These are phyloP conservation scores for Arctium lappa DNA, from an alignment of 129 eudicot genomes.

Conservation along the genomic window DNA sequence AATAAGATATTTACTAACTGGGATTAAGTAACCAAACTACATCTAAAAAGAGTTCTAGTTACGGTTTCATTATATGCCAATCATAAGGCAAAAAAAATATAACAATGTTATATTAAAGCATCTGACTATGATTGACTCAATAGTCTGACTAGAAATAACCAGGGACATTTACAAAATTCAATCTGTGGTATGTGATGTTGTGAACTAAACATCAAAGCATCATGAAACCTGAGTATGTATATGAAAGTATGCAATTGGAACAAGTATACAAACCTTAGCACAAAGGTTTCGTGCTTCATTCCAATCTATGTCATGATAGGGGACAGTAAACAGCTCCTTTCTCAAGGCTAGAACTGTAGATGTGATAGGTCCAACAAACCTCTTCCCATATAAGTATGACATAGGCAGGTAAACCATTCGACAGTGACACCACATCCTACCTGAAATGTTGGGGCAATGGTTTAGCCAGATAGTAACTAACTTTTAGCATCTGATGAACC, in stretches of 20 bases:
- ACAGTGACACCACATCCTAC: slow-evolving; percentile 99
- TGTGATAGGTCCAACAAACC: slow-evolving; percentile 90
- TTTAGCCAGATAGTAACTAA: slow-evolving; percentile 10
- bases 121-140: neutral
- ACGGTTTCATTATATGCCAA: neutral
- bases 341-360: slow-evolving; percentile 71
- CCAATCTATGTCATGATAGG: slow-evolving; percentile 95
- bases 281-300: slow-evolving; percentile 81
- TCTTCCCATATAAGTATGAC: slow-evolving; percentile 91
- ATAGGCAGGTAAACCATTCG: slow-evolving; percentile 96
- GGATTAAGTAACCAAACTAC: neutral
- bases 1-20: neutral
- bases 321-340: slow-evolving; percentile 68
- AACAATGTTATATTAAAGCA: neutral
- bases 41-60: neutral
- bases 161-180: neutral
- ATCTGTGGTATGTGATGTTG: neutral
- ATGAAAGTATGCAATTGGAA: slow-evolving; percentile 3
- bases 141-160: neutral
- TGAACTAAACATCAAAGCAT: slow-evolving; percentile 15
- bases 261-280: slow-evolving; percentile 64
- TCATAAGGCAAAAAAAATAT: neutral
- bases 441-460: slow-evolving; percentile 36
- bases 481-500: neutral
- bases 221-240: slow-evolving; percentile 8